phyloP scores from a whole-genome alignment of 2,329 filamentous ascomycete species.

The Cucurbitaria berberidis region DNA sequence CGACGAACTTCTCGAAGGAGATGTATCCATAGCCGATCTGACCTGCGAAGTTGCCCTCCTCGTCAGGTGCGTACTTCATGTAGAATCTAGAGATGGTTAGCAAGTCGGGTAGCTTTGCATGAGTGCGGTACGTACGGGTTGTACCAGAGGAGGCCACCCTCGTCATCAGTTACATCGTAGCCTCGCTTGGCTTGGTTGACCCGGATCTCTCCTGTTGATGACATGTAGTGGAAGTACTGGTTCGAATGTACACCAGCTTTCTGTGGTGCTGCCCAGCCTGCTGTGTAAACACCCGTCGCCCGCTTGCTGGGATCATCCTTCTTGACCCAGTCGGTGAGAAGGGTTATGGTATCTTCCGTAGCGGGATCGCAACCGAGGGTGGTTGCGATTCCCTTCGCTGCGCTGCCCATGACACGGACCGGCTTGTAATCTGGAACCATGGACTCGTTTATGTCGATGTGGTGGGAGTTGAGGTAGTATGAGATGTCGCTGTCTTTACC shows the following conservation, averaged over 20 bases:
- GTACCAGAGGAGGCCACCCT: conserved; percentile 75
- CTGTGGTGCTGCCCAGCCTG: conserved; percentile 92
- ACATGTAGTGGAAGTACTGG: conserved; percentile 97
- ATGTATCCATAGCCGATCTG: conserved; percentile 93
- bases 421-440: conserved; percentile 87
- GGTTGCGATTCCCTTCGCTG: conserved; percentile 78
- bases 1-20: conserved; percentile 94
- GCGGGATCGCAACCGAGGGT: conserved; percentile 76
- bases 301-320: conserved; percentile 70
- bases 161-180: conserved; percentile 92
- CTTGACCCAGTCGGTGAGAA: conserved; percentile 88
- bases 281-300: conserved; percentile 89
- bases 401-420: conserved; percentile 77
- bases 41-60: conserved; percentile 91
- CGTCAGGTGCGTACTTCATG: conserved; percentile 92
- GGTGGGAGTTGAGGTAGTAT: conserved; percentile 95
- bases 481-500: conserved; percentile 91
- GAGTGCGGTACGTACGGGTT: conserved; percentile 69
- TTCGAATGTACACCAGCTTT: conserved; percentile 94
- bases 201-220: conserved; percentile 79
- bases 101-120: background rate
- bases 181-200: conserved; percentile 93
- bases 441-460: conserved; percentile 89
- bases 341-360: conserved; percentile 92
- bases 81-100: conserved; percentile 66